These are phyloP conservation scores for Aureobasidium sp. DNA, from an alignment of 2,329 filamentous ascomycete genomes.

Conservation along the genomic window DNA sequence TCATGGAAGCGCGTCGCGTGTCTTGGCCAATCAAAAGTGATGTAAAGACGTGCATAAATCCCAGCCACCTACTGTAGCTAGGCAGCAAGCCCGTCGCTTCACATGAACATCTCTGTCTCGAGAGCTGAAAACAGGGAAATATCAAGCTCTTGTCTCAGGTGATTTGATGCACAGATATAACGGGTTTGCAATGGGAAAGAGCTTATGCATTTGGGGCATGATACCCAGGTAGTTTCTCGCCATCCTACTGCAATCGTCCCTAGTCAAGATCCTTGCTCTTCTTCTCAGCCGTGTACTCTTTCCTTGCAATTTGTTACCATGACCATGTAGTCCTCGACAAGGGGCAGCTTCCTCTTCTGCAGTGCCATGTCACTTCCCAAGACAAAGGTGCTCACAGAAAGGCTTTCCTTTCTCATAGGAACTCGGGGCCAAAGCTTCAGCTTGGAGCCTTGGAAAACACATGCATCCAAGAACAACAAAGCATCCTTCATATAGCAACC, in stretches of 20 bases:
- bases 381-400: too few relatives aligned
- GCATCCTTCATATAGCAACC: neutral
- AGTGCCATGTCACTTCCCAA: neutral
- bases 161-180: neutral
- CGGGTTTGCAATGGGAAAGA: neutral
- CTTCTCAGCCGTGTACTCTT: neutral
- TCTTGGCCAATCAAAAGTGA: neutral
- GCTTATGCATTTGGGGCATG: neutral
- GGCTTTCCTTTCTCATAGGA: too few relatives aligned
- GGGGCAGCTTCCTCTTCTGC: neutral
- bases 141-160: neutral
- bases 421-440: conserved; percentile 15
- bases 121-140: neutral
- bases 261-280: conserved; percentile 9
- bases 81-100: neutral
- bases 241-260: neutral
- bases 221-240: neutral
- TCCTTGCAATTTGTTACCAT: too few relatives aligned
- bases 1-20: neutral
- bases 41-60: neutral
- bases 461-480: neutral
- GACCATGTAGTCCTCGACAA: too few relatives aligned
- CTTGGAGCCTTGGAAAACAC: conserved; percentile 5
- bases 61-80: conserved; percentile 13
- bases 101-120: neutral